phyloP scores from a whole-genome alignment of 345 rosid species.

The Linum trigynum region DNA sequence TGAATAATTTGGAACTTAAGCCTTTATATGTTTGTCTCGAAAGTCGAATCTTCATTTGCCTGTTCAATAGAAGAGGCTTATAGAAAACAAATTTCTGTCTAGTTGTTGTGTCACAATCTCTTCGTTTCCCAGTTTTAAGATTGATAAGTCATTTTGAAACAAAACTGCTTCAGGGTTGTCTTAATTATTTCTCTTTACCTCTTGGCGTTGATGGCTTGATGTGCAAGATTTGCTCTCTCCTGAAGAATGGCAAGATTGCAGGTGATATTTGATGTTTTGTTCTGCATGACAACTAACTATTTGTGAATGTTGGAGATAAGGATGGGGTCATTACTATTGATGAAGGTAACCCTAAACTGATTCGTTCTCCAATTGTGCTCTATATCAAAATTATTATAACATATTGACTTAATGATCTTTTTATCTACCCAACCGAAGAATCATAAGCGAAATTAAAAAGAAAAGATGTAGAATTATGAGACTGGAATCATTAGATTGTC shows the following conservation, averaged over 20 bases:
- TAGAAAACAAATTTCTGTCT: constrained; percentile 11
- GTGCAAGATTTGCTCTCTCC: not conserved
- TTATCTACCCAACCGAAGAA: constrained; percentile 3
- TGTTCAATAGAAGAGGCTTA: constrained; percentile 6
- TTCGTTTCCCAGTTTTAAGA: not conserved
- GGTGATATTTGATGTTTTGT: not conserved
- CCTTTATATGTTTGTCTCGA: not conserved
- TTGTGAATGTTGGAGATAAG: not conserved
- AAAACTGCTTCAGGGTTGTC: not conserved
- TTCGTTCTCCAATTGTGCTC: constrained; percentile 14
- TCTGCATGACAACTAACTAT: constrained; percentile 10
- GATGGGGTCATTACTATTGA: not conserved
- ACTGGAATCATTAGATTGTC: not conserved
- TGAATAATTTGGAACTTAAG: not conserved
- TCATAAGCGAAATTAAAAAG: not conserved
- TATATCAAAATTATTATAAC: constrained; percentile 14
- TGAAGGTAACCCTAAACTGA: not conserved
- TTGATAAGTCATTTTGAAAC: too few species aligned
- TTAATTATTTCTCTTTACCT: not conserved
- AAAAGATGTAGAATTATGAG: not conserved
- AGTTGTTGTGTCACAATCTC: too few species aligned
- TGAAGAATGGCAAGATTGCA: not conserved
- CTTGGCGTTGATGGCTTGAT: not conserved
- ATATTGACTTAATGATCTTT: constrained; percentile 11
- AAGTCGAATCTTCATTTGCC: not conserved